Evolutionary conservation across 192 early-diverging fungal genomes (phyloP), one percentile per base, ranked within the genome.

Genomic region (Coemansia sp.): DNA sequence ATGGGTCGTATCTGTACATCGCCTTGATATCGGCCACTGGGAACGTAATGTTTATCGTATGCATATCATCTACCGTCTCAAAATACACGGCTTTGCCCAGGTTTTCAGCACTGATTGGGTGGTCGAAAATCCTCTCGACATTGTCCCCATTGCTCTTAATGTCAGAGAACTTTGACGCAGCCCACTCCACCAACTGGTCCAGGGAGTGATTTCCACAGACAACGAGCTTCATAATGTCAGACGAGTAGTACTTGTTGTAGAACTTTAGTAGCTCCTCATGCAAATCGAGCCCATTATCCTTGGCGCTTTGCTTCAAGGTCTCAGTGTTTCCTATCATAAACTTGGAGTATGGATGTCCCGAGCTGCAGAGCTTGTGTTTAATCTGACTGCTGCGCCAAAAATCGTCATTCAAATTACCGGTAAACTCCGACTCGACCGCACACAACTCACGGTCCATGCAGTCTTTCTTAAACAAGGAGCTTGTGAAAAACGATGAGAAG

Each of bases 171-270:
- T 88, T 92, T 20, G 88, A 77, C 14, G 92, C 91, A 0, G 89
- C 89, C 94, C 91, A 93, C 41, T 89, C 76, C 6, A 84, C 77
- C 59, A 97, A 80, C 67, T 88, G 68, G 64, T 95, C 91, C 14
- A 74, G 47, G 2, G 93, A 79, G 76, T 97, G 93, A 71, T 89
- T 87, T 45, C 94, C 96, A 14, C 93, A 64, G 35, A 99, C 82
- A n/a, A 90, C 88, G 6, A 97, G 83, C 77, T 92, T 95, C 95
- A 97, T 98, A 31, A 97, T 71, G 41, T 97, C 96, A 7, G 94
- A 88, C 24, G 93, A 95, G 76, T 99, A 99, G 67, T 94, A 92
- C 59, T 83, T 85, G 4, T 86, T 76, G 70, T 95, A 90, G 59
- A 96, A 96, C 56, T 91, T 89, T 32, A 93, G 68, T 37, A 98